Evolutionary conservation across 2,329 filamentous ascomycete genomes (phyloP), one percentile per base, ranked within the genome.

Genomic region (Paecilomyces variotii): DNA sequence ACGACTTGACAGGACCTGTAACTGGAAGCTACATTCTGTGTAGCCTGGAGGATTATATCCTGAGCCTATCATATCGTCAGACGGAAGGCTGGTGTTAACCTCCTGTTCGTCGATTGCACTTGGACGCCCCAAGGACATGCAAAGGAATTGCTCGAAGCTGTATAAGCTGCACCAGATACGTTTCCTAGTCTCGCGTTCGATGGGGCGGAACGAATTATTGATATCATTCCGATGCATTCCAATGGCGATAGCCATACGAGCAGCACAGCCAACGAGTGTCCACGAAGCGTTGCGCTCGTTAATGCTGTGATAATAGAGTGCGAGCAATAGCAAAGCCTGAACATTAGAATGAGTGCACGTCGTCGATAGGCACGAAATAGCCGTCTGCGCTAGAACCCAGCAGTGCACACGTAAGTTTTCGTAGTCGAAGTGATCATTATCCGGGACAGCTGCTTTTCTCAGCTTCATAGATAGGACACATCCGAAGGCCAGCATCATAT

Each of bases 101-200:
- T 75, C 73, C 2, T 68, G 63, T 19, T 73, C 71, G 26, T 74
- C 69, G 3, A 76, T 59, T 0, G 68, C 72, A 30, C 70, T 72
- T 0, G 73, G 73, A 24, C 73, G 66, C 0, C 72, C 73, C 0
- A 75, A 67, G 52, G 70, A 74, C 2, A 70, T 72, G 2, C 72
- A 70, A 0, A 75, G 66, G 53, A 74, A 74, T 53, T 74, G 72
- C 24, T 75, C 73, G 11, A 74, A 74, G 0, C 66, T 62, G 59
- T 73, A 75, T 4, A 75, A 65, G 1, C 72, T 74, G 56, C 73
- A 75, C 51, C 74, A 74, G 0, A 75, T 70, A 57, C 70, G 67
- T 58, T 72, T 74, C 0, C 73, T 63, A 6, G 69, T 67, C 56
- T 74, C 71, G 2, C 72, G 58, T 27, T 75, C 72, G 0, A 74